A percentile compares a stretch with the other conserved stretches of the same genome.
Evolutionary conservation across 2,329 filamentous ascomycete species (phyloP).

Genomic region (Gaeumannomyces tritici): DNA sequence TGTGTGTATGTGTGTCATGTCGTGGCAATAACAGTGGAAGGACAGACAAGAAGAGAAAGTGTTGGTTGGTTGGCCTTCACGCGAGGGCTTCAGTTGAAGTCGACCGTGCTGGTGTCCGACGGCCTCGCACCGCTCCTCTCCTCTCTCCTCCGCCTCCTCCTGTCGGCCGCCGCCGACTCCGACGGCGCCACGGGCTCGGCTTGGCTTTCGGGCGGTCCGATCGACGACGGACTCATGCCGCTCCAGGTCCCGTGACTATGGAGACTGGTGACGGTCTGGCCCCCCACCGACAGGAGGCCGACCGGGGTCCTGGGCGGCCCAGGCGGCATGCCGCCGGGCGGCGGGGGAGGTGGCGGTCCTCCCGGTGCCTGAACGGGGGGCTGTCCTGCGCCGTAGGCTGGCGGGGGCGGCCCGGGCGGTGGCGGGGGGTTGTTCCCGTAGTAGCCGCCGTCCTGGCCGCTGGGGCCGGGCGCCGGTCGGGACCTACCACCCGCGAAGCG

Average conservation of each 20-base stretch:
- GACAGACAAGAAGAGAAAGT: neutral
- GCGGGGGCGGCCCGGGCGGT: neutral
- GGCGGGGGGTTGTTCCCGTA: conserved; percentile 26
- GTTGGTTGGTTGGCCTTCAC: too few species aligned
- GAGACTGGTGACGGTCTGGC: conserved; percentile 35
- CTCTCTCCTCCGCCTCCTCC: conserved; percentile 44
- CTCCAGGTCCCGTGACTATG: conserved; percentile 44
- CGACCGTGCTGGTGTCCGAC: conserved; percentile 16
- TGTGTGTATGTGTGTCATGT: too few species aligned
- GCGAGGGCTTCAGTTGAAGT: conserved; percentile 11
- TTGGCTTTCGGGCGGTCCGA: conserved; percentile 23
- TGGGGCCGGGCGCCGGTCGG: conserved; percentile 17
- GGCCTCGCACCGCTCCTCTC: conserved; percentile 39
- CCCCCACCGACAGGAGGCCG: conserved; percentile 27
- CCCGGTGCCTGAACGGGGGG: conserved; percentile 23
- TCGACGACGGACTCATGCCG: conserved; percentile 35
- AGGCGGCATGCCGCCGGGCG: neutral
- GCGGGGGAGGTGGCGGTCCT: conserved; percentile 14
- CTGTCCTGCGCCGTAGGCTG: neutral
- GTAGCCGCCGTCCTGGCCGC: conserved; percentile 49
- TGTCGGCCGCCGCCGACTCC: conserved; percentile 31
- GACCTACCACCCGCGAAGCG: conserved; percentile 37
- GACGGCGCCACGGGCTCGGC: conserved; percentile 5
- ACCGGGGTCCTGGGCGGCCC: conserved; percentile 11
- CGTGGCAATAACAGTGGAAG: neutral